Evolutionary conservation across 495 filamentous ascomycete genomes (phyloP).

Genomic region (Hyaloscypha bicolor): DNA sequence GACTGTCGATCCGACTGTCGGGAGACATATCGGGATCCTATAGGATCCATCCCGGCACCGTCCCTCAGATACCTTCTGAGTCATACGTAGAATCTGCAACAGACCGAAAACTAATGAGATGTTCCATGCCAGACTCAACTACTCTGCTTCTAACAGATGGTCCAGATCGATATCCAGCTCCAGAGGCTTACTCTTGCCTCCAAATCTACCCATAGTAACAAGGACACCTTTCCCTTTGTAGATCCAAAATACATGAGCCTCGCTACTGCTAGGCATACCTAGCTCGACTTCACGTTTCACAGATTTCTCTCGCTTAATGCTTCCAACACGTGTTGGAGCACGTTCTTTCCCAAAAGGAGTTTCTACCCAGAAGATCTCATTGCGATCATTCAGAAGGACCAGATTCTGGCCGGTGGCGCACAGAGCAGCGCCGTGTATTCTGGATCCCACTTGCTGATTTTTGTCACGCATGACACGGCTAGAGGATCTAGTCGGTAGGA

Average conservation of each 20-base stretch:
- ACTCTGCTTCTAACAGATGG: neutral
- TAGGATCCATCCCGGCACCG: neutral
- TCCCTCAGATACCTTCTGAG: neutral
- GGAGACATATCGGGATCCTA: no score
- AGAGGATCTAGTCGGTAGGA: neutral
- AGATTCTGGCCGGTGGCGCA: constrained; percentile 9
- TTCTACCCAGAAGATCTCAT: constrained; percentile 12
- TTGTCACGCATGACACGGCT: constrained; percentile 9
- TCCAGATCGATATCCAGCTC: constrained; percentile 12
- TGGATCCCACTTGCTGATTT: constrained; percentile 13
- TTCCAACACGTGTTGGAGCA: constrained; percentile 9
- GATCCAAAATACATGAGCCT: constrained; percentile 17
- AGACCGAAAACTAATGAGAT: no score
- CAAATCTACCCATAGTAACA: constrained; percentile 7
- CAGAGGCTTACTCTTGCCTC: constrained; percentile 15
- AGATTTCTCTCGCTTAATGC: constrained; percentile 9
- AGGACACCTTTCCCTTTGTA: constrained; percentile 14
- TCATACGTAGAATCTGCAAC: no score
- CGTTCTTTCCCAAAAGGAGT: constrained; percentile 17
- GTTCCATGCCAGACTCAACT: no score
- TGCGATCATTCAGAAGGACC: constrained; percentile 15
- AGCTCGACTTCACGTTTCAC: constrained; percentile 14
- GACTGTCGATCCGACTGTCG: no score
- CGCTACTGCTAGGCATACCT: constrained; percentile 8
- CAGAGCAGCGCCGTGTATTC: constrained; percentile 9